These are phyloP conservation scores for Cryptomeria japonica DNA, from an alignment of 75 land plant genomes.

Conservation along the genomic window DNA sequence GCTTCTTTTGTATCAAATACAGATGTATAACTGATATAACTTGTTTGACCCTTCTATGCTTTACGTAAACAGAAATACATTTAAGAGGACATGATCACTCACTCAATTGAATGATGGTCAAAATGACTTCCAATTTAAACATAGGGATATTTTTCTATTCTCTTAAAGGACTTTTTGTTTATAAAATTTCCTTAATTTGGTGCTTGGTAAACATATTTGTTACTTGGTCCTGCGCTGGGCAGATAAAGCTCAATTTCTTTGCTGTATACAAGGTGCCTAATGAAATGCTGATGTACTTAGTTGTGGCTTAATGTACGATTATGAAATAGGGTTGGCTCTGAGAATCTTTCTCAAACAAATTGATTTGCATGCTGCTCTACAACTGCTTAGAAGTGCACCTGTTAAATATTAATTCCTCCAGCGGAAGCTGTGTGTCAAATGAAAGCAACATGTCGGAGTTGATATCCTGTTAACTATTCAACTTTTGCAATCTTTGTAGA, in stretches of 20 bases:
- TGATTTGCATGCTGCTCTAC: not conserved
- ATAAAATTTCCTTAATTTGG: not conserved
- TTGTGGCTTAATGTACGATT: not conserved
- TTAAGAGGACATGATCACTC: not conserved
- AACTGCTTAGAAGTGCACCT: not conserved
- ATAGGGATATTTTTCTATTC: no score
- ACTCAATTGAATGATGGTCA: no score
- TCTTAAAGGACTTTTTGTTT: not conserved
- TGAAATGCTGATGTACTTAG: not conserved
- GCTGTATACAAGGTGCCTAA: not conserved
- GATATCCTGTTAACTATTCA: not conserved
- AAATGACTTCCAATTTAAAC: no score
- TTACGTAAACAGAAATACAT: not conserved
- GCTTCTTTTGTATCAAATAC: not conserved
- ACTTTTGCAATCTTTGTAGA: no score
- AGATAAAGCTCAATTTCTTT: not conserved
- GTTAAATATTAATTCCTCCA: not conserved
- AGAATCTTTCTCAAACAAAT: not conserved
- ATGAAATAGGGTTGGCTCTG: not conserved
- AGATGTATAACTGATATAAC: not conserved
- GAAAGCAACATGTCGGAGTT: no score
- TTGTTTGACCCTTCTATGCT: not conserved
- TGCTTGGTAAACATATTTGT: not conserved
- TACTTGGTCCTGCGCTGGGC: not conserved
- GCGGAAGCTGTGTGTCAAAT: no score